These are phyloP conservation scores for Suillus spraguei DNA, from an alignment of 768 basidiomycete genomes.

Conservation along the genomic window DNA sequence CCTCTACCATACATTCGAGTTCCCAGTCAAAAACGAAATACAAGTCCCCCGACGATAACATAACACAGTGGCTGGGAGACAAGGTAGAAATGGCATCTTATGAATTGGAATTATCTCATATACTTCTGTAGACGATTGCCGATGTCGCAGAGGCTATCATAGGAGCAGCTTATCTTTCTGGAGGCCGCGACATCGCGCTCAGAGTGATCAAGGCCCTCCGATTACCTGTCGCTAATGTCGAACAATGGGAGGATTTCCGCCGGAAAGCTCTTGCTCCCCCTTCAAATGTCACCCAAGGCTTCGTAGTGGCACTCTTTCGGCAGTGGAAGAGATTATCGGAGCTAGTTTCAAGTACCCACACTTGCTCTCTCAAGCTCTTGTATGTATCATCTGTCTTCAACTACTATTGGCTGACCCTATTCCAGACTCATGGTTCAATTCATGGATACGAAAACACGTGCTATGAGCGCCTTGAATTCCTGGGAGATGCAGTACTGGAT, in stretches of 20 bases:
- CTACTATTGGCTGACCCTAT: constrained; percentile 14
- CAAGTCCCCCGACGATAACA: constrained; percentile 41
- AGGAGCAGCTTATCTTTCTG: constrained; percentile 78
- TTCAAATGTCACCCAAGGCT: constrained; percentile 47
- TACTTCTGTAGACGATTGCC: constrained; percentile 61
- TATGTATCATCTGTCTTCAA: constrained; percentile 29
- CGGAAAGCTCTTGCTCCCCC: constrained; percentile 47
- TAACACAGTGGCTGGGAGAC: constrained; percentile 68
- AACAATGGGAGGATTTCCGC: constrained; percentile 72
- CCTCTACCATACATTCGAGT: no score
- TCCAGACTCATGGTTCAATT: constrained; percentile 69
- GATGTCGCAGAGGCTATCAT: constrained; percentile 87
- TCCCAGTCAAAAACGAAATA: constrained; percentile 34
- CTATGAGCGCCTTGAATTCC: constrained; percentile 81
- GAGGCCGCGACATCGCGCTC: constrained; percentile 69
- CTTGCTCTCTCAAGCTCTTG: constrained; percentile 73
- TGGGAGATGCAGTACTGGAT: constrained; percentile 86
- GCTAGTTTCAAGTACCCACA: constrained; percentile 62
- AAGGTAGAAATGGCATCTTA: constrained; percentile 51
- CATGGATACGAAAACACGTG: constrained; percentile 56
- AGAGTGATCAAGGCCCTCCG: constrained; percentile 64
- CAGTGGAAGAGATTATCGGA: constrained; percentile 66
- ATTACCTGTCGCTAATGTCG: constrained; percentile 63
- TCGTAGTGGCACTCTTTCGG: constrained; percentile 48
- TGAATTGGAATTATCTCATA: constrained; percentile 18